Evolutionary conservation across 2,329 filamentous ascomycete genomes (phyloP), one percentile per base, ranked within the genome.

Genomic region (Talaromyces piceae): DNA sequence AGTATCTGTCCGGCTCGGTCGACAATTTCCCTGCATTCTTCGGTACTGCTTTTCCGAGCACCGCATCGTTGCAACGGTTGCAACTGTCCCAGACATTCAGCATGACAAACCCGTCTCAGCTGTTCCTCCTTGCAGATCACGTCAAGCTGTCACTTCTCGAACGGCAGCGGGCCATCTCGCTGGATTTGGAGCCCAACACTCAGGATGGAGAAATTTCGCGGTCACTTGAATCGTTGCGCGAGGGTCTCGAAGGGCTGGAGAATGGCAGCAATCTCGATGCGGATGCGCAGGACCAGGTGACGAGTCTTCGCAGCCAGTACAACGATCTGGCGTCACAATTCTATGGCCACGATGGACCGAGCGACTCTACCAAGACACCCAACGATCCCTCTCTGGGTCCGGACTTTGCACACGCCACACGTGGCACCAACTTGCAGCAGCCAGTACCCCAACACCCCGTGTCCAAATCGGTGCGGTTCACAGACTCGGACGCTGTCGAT

Each of bases 141-240:
- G 88, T 97, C 77, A 96, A 97, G 73, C 82, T 97, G 55, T 95
- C 91, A 12, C 79, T 98, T 13, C 83, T 97, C 23, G 93, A 97
- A 74, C 84, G 91, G 53, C 86, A 95, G 72, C 84, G 91, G 53
- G 89, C 91, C 45, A 82, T 88, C 61, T 87, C 83, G 12, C 79
- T 95, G 41, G 84, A 89, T 59, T 80, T 95, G 51, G 82, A 89
- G 53, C 82, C 82, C 47, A 86, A 86, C 65, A 83, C 84, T 18
- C 88, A 95, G 69, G 90, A 96, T 72, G 86, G 86, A 37, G 87
- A 95, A 67, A 91, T 97, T 59, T 87, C 87, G 13, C 82, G 88
- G 48, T 96, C 91, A 2, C 76, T 98, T 47, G 88, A 95, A 53
- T 89, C 91, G 57, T 81, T 98, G 57, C 81, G 84, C 51, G 84